Evolutionary conservation across 2,329 filamentous ascomycete species (phyloP).

Genomic region (Kalmusia sp.): DNA sequence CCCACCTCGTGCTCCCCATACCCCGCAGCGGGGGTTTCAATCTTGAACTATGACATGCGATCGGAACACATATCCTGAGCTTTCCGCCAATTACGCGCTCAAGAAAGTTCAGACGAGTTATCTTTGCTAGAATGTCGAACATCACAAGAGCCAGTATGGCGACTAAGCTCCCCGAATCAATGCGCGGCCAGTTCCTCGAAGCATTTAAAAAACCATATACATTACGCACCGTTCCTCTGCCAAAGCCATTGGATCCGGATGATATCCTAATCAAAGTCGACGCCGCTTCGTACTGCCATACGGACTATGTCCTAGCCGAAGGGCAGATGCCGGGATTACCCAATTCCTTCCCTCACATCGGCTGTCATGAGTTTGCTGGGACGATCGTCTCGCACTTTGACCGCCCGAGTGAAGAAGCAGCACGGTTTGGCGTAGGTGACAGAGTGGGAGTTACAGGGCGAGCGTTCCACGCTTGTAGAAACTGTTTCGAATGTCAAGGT

Average conservation of each 20-base stretch:
- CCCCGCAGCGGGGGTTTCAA: slow-evolving; percentile 38
- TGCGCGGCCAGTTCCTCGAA: slow-evolving; percentile 52
- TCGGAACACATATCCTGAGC: not conserved
- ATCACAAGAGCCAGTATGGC: slow-evolving; percentile 19
- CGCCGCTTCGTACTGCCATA: slow-evolving; percentile 58
- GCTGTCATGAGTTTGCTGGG: slow-evolving; percentile 57
- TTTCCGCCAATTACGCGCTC: not conserved
- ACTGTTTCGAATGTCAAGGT: slow-evolving; percentile 51
- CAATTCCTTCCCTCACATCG: slow-evolving; percentile 51
- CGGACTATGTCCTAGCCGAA: slow-evolving; percentile 47
- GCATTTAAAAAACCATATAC: slow-evolving; percentile 51
- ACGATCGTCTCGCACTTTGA: slow-evolving; percentile 42
- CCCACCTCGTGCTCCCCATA: slow-evolving; percentile 25
- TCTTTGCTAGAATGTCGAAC: not conserved
- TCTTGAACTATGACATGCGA: not conserved
- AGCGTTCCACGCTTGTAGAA: slow-evolving; percentile 50
- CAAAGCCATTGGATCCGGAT: slow-evolving; percentile 34
- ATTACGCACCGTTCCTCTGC: slow-evolving; percentile 48
- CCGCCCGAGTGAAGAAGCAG: slow-evolving; percentile 15
- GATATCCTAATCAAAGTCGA: slow-evolving; percentile 56
- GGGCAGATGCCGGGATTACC: slow-evolving; percentile 39
- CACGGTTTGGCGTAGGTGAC: slow-evolving; percentile 26
- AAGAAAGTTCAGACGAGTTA: not conserved
- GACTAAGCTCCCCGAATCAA: slow-evolving; percentile 29
- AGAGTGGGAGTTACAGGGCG: slow-evolving; percentile 52